phyloP scores from a whole-genome alignment of 305 asterid species.

The Euphrasia arctica region DNA sequence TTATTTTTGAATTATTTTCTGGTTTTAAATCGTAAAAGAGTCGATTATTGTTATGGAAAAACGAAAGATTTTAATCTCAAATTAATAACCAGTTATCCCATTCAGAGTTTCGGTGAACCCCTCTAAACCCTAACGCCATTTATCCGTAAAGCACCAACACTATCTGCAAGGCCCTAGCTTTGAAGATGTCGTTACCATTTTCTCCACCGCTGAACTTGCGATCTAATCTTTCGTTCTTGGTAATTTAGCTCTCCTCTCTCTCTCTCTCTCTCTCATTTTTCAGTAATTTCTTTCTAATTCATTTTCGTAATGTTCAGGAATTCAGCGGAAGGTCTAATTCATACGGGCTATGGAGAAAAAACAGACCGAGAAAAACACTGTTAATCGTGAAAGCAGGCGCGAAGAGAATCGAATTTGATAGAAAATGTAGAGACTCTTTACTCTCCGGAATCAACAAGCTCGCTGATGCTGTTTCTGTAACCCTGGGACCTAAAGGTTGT shows the following conservation, averaged over 20 bases:
- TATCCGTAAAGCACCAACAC: slow-evolving; percentile 12
- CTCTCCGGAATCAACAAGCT: slow-evolving; percentile 89
- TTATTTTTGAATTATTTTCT: too few relatives aligned
- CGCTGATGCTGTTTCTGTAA: slow-evolving; percentile 94
- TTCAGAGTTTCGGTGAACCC: slow-evolving; percentile 19
- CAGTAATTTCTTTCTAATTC: slow-evolving; percentile 11
- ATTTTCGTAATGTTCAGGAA: slow-evolving; percentile 30
- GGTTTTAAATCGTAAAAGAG: too few relatives aligned
- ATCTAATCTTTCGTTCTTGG: slow-evolving; percentile 26
- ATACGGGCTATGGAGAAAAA: slow-evolving; percentile 35
- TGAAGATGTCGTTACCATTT: slow-evolving; percentile 38
- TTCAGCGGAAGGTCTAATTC: slow-evolving; percentile 31
- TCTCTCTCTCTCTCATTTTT: not conserved
- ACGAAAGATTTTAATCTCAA: too few relatives aligned
- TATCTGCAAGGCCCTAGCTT: not conserved
- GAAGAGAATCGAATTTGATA: slow-evolving; percentile 72
- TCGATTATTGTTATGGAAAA: too few relatives aligned
- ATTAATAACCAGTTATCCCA: too few relatives aligned
- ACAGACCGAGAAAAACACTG: slow-evolving; percentile 27
- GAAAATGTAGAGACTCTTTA: slow-evolving; percentile 66
- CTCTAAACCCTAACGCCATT: slow-evolving; percentile 34
- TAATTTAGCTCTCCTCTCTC: slow-evolving; percentile 15
- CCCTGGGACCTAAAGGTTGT: slow-evolving; percentile 89
- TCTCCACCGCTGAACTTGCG: slow-evolving; percentile 30
- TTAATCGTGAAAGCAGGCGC: slow-evolving; percentile 76